Evolutionary conservation across 2,329 filamentous ascomycete genomes (phyloP).

Genomic region (Cladosporium sp.): DNA sequence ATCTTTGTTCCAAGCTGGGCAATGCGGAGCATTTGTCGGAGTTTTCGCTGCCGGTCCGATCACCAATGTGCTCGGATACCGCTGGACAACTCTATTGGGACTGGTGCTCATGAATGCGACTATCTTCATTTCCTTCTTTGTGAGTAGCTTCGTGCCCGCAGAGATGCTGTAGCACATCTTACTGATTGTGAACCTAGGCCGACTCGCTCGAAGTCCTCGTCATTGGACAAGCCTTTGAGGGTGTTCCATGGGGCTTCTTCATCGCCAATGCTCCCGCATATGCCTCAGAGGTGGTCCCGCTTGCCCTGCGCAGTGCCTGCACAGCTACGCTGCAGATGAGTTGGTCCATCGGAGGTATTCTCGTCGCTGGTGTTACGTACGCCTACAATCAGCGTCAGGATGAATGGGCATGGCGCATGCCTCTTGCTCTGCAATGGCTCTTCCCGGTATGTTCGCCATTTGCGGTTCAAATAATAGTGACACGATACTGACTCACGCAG

Average conservation of each 20-base stretch:
- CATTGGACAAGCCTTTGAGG: slow-evolving; percentile 52
- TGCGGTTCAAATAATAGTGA: slow-evolving; percentile 23
- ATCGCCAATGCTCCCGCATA: slow-evolving; percentile 59
- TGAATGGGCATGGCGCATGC: slow-evolving; percentile 66
- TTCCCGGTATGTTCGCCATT: slow-evolving; percentile 52
- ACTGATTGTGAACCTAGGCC: slow-evolving; percentile 23
- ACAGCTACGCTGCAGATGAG: slow-evolving; percentile 74
- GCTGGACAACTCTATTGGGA: slow-evolving; percentile 51
- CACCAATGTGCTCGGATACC: slow-evolving; percentile 55
- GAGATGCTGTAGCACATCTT: not conserved
- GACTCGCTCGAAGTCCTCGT: slow-evolving; percentile 42
- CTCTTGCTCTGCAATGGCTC: slow-evolving; percentile 73
- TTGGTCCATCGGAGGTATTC: slow-evolving; percentile 71
- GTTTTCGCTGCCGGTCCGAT: slow-evolving; percentile 56
- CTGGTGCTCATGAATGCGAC: slow-evolving; percentile 54
- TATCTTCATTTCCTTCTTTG: slow-evolving; percentile 56
- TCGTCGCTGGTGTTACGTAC: slow-evolving; percentile 69
- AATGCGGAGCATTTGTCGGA: slow-evolving; percentile 54
- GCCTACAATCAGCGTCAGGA: slow-evolving; percentile 61
- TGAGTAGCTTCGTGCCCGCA: slow-evolving; percentile 5
- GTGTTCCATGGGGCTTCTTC: slow-evolving; percentile 56
- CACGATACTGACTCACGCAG: not conserved
- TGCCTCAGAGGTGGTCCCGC: slow-evolving; percentile 63
- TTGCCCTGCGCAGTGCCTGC: slow-evolving; percentile 65
- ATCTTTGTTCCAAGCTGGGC: slow-evolving; percentile 51